Evolutionary conservation across 1,139 yeast genomes (phyloP), one percentile per base, ranked within the genome.

Genomic region (Casaregolazyma lundiana): DNA sequence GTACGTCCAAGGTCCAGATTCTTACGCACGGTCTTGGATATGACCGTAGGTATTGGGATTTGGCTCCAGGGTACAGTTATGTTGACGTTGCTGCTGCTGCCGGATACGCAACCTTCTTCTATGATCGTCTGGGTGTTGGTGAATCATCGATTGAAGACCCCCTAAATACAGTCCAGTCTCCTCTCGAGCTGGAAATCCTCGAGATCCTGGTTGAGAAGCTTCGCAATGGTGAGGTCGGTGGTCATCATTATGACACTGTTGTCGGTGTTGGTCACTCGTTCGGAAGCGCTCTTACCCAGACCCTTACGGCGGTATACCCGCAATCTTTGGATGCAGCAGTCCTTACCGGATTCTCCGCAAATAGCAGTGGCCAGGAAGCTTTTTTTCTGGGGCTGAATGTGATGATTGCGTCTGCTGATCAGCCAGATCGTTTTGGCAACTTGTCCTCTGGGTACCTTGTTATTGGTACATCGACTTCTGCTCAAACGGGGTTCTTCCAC

Each of bases 121-220:
- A 21, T 21, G 24, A 21, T 8, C 24, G 24, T 21, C 24, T 6
- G 5, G 5, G 24, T 21, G 8, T n/a, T 5, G 8, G 8, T 6
- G 8, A 21, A 21, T 21, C 24, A 21, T 8, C 24, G 8, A 21
- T 21, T 21, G 24, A 21, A 21, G 24, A 21, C 8, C 24, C 24
- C 17, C 11, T 13, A 15, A 30, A 13, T 6, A 30, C 11, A 8
- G 6, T 30, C 9, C 17, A 30, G 17, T 13, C 17, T 6, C 6
- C 22, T 37, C 24, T 19, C 19, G 26, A 37, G 29, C 50, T 50
- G 50, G 53, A 50, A 38, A 40, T 38, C 26, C 50, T 51, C 41
- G 41, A 51, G 19, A 51, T 44, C 22, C 46, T 51, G 22, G 18
- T 45, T 20, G 43, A 38, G 37, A 46, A 48, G 21, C 26, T 44